A percentile compares a stretch with the other conserved stretches of the same genome.
phyloP scores from a whole-genome alignment of 345 rosid species.

The Citrus australasica region DNA sequence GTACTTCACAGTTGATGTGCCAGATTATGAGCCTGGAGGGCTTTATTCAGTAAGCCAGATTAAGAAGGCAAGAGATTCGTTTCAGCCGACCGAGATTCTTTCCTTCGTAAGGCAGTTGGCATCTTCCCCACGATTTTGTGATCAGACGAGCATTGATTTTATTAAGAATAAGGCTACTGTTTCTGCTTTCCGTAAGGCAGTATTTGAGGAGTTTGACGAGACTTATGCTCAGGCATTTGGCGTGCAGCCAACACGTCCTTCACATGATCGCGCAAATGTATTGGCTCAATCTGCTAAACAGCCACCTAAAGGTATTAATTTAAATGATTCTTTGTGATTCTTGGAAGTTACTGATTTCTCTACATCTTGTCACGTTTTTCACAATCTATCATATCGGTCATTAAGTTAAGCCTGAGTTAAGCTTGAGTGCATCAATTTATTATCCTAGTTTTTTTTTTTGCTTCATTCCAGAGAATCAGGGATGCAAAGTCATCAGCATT shows the following conservation, averaged over 20 bases:
- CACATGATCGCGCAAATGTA: slow-evolving; percentile 23
- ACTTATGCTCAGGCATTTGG: slow-evolving; percentile 99
- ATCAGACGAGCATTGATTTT: slow-evolving; percentile 42
- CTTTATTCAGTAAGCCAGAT: slow-evolving; percentile 73
- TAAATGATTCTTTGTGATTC: slow-evolving; percentile 8
- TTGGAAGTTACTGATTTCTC: slow-evolving; percentile 8
- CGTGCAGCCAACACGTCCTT: slow-evolving; percentile 41
- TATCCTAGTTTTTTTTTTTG: not conserved
- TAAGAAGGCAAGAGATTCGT: slow-evolving; percentile 61
- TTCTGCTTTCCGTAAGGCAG: slow-evolving; percentile 70
- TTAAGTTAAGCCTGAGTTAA: too few relatives aligned
- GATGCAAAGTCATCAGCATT: not conserved
- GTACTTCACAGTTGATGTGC: slow-evolving; percentile 84
- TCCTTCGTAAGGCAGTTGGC: slow-evolving; percentile 71
- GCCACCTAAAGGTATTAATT: slow-evolving; percentile 58
- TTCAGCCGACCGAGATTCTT: slow-evolving; percentile 54
- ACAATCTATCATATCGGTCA: not conserved
- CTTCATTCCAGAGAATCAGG: not conserved
- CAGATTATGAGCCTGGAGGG: slow-evolving; percentile 73
- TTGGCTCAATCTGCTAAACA: slow-evolving; percentile 42
- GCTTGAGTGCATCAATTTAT: not conserved
- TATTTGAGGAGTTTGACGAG: slow-evolving; percentile 96
- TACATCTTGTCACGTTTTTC: not conserved
- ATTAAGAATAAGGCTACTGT: slow-evolving; percentile 61
- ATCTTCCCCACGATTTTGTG: slow-evolving; percentile 43